Base-by-base conservation (phyloP, 2,329 filamentous ascomycete species). In the Cercospora canescens region DNA sequence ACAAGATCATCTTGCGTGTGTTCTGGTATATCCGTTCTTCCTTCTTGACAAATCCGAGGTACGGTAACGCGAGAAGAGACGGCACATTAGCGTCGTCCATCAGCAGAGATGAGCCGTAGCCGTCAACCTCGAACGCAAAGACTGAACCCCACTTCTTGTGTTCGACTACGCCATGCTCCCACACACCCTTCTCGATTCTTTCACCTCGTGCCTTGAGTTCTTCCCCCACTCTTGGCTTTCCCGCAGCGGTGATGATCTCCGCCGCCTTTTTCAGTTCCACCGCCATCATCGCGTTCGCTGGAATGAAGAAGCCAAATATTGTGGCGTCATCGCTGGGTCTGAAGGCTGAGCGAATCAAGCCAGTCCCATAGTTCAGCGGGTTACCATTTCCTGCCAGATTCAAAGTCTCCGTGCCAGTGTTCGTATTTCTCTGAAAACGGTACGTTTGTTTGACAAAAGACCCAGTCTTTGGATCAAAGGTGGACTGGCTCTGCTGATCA, bases 221-320 rank as follows among this genome's bases (percentile, higher is more conserved):
- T 2, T 79, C 72, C 3, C 82, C 83, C 0, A 87, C 79, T 1
- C 80, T 78, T 3, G 83, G 77, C 56, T 90, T 86, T 1, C 86
- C 86, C 1, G 84, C 87, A 6, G 83, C 82, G 60, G 82, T 81
- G n/a, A 98, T 85, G 21, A 96, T 83, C 6, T 84, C 82, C 0
- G 92, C 88, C 0, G 91, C 89, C 48, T 91, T 89, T 69, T 89
- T 87, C 28, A 99, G 83, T 79, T 99, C 93, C 0, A 94, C 91
- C 2, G 93, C 89, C 85, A 99, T 97, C 89, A 96, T 94, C 26
- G 95, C 95, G 76, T 99, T 99, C 39, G 92, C 90, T 0, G 95
- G 95, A 71, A 99, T 96, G 77, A 97, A 92, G 82, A 93, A 99
- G 52, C 94, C 94, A 3, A 99, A 84, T 39, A 95, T 97, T 0